Evolutionary conservation across 768 basidiomycete genomes (phyloP), one percentile per base, ranked within the genome.

Genomic region (Xanthoconium stramineum): DNA sequence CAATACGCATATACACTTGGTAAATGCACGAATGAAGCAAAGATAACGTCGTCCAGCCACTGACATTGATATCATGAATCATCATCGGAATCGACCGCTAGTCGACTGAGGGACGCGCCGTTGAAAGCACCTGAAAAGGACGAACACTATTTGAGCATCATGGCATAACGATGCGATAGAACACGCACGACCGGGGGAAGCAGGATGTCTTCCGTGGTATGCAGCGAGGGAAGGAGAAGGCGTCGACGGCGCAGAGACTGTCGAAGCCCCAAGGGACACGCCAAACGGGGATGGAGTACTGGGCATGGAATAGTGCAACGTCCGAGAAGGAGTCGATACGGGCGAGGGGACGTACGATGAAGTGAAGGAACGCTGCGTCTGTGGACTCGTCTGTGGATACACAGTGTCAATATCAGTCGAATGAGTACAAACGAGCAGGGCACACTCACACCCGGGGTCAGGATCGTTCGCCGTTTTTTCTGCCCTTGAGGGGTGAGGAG

Each of bases 201-300:
- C 56, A 17, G 67, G 63, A 52, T 77, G 76, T 51, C 65, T 71
- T 30, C 76, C 76, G 14, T 74, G 62, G 48, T 76, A 76, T 5
- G 75, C 72, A 9, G 73, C 71, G 12, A 76, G 67, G n/a, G 75
- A 74, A 5, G 75, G 74, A 0, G 72, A 68, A 7, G 75, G 71
- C 2, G 76, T 75, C 32, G 69, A 65, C 47, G 74, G 62, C 38
- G 62, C 55, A 49, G 72, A 57, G 59, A 54, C 38, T 5, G 71
- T 58, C 1, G 69, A 67, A 3, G 68, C 68, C 5, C 65, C 71
- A 6, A 72, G 65, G 46, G 75, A 78, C 58, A 49, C 48, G 50
- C 73, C 57, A 56, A 75, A 61, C 0, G 76, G 72, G n/a, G 77
- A 74, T 0, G 76, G 69, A 2, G 75, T 74, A 24, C 74, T 75